Conservation (phyloP, 306 rosid species). For the Sesbania bispinosa region DNA sequence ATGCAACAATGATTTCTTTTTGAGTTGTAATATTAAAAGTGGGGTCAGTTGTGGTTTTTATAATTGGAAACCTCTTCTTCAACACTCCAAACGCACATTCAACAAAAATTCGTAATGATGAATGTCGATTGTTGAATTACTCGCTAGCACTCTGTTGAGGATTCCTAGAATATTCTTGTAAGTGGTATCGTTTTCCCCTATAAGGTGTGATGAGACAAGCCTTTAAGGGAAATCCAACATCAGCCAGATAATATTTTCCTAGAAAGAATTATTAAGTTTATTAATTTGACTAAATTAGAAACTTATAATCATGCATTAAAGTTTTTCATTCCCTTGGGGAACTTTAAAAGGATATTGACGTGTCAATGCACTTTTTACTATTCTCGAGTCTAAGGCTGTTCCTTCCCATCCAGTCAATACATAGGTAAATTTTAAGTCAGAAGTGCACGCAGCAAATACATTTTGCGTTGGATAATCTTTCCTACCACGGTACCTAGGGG, state of each 20-base stretch:
- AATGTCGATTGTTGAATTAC: background rate
- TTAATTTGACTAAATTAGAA: background rate
- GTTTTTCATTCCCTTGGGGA: background rate
- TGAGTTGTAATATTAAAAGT: too few species aligned
- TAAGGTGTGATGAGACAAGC: background rate
- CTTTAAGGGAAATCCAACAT: background rate
- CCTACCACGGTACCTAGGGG: too few species aligned
- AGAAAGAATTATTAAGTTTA: background rate
- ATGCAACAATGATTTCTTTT: too few species aligned
- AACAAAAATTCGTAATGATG: background rate
- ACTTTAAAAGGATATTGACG: too few species aligned
- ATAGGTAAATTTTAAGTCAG: background rate
- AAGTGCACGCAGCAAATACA: too few species aligned
- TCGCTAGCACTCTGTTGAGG: background rate
- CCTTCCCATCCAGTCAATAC: background rate
- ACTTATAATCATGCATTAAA: background rate
- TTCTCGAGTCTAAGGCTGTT: background rate
- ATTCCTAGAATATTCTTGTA: background rate
- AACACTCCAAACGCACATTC: conserved; percentile 3
- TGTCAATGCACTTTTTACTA: background rate
- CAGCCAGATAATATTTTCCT: background rate
- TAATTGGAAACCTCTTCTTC: too few species aligned
- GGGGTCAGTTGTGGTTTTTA: too few species aligned
- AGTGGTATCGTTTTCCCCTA: background rate
- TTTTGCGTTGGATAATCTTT: too few species aligned